A percentile compares a stretch with the other conserved stretches of the same genome.
Evolutionary conservation across 1,284 basidiomycete genomes (phyloP).

Genomic region (Ceratobasidium sp.): DNA sequence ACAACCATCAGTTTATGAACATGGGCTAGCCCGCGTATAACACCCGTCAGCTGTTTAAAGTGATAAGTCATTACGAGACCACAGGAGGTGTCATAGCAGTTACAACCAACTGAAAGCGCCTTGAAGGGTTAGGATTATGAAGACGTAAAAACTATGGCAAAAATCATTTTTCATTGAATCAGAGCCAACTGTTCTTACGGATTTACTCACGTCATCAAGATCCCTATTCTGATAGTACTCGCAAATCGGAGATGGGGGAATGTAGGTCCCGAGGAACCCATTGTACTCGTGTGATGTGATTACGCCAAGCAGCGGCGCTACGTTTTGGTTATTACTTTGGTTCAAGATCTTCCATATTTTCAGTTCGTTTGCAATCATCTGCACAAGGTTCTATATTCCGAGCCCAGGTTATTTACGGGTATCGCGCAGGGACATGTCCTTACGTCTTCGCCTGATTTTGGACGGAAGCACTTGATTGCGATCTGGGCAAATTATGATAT

Average conservation of each 20-base stretch:
- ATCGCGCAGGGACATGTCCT: neutral
- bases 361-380: neutral
- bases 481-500: neutral
- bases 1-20: no score
- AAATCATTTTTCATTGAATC: neutral
- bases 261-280: neutral
- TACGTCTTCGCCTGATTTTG: neutral
- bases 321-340: neutral
- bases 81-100: no score
- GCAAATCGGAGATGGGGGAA: neutral
- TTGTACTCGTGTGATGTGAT: neutral
- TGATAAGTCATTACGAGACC: no score
- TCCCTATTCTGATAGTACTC: neutral
- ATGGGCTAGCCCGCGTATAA: no score
- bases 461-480: constrained; percentile 6
- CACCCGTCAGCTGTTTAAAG: no score
- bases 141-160: no score
- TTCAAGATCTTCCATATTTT: constrained; percentile 6
- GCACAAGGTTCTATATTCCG: neutral
- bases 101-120: neutral
- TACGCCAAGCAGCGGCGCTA: constrained; percentile 5
- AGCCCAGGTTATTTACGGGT: neutral
- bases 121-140: no score
- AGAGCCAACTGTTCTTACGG: no score
- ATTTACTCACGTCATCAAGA: no score